phyloP scores from a whole-genome alignment of 2,329 filamentous ascomycete genomes.

The Penicillium griseofulvum region DNA sequence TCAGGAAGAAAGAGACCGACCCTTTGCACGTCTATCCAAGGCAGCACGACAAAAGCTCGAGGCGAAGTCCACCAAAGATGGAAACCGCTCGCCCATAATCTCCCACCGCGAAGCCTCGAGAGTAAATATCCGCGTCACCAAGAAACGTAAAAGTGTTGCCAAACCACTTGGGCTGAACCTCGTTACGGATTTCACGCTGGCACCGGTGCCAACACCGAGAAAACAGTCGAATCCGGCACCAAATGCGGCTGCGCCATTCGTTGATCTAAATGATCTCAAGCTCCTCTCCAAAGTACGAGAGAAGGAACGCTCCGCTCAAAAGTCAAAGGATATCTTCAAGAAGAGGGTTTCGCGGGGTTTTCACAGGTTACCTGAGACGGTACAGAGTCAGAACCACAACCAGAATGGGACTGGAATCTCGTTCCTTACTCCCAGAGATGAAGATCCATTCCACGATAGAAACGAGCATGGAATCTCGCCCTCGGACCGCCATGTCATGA shows the following conservation, averaged over 20 bases:
- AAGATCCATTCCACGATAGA: conserved; percentile 25
- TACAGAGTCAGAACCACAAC: neutral
- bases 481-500: conserved; percentile 46
- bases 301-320: conserved; percentile 30
- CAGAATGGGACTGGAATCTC: conserved; percentile 12
- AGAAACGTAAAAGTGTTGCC: conserved; percentile 25
- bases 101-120: conserved; percentile 12
- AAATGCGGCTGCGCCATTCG: conserved; percentile 22
- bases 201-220: conserved; percentile 14
- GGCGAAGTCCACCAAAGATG: conserved; percentile 6
- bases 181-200: conserved; percentile 40
- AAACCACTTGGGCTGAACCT: conserved; percentile 43
- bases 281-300: conserved; percentile 34
- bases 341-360: conserved; percentile 23
- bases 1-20: conserved; percentile 26
- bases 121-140: conserved; percentile 16
- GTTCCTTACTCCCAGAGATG: conserved; percentile 15
- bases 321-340: conserved; percentile 19
- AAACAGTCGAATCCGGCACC: conserved; percentile 6
- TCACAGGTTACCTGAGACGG: conserved; percentile 15
- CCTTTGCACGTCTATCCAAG: conserved; percentile 33
- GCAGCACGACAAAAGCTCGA: conserved; percentile 21
- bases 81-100: conserved; percentile 2
- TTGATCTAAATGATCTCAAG: conserved; percentile 41
- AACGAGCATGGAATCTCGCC: conserved; percentile 41